A percentile compares a stretch with the other conserved stretches of the same genome.
phyloP scores from a whole-genome alignment of 2,329 filamentous ascomycete genomes.

The Triangularia setosa region DNA sequence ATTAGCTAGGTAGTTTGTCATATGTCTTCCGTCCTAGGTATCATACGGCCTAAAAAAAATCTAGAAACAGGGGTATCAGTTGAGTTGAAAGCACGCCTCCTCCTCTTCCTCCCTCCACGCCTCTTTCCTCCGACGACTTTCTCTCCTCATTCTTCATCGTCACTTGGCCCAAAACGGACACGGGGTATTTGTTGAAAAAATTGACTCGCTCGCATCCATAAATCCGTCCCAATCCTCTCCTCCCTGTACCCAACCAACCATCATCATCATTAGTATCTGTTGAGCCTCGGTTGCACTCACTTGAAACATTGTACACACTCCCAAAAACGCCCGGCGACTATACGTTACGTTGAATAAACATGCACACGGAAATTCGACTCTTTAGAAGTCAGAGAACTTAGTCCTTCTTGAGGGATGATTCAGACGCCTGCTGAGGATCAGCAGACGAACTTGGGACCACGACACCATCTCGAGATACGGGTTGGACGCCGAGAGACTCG shows the following conservation, averaged over 20 bases:
- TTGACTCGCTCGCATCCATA: slow-evolving; percentile 1
- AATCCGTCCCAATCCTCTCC: neutral
- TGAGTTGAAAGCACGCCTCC: neutral
- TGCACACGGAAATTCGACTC: neutral
- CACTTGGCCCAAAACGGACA: neutral
- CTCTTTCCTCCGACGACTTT: neutral
- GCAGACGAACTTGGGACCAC: neutral
- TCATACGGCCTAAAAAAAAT: neutral
- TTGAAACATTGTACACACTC: neutral
- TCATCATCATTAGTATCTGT: neutral
- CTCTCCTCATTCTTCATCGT: neutral
- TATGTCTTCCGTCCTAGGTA: neutral
- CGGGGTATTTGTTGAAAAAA: slow-evolving; percentile 5
- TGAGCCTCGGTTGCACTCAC: neutral
- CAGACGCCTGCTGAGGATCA: neutral
- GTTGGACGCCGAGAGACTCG: slow-evolving; percentile 15
- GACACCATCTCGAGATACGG: neutral
- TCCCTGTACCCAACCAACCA: neutral
- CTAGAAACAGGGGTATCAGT: neutral
- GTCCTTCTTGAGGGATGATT: slow-evolving; percentile 15
- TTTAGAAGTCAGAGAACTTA: neutral
- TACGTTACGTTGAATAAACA: slow-evolving; percentile 10
- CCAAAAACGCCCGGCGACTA: slow-evolving; percentile 4
- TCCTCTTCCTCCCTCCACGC: neutral
- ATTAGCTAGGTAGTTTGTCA: neutral